These are phyloP conservation scores for Calocera viscosa DNA, from an alignment of 768 basidiomycete genomes.

Conservation along the genomic window DNA sequence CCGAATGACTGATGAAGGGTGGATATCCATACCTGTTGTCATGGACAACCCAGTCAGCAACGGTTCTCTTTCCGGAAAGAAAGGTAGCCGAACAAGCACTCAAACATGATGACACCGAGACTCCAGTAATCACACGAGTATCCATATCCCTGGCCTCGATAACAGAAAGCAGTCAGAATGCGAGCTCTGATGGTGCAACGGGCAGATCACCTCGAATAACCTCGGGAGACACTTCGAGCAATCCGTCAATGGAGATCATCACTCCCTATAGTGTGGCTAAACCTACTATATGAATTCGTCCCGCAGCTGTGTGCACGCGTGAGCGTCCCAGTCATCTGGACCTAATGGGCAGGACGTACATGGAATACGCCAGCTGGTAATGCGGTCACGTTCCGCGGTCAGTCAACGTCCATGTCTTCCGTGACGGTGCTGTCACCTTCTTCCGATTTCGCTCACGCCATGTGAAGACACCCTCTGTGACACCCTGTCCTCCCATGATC, in stretches of 20 bases:
- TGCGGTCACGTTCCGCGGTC: slow-evolving; percentile 3
- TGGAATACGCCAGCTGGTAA: slow-evolving; percentile 67
- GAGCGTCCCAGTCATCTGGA: slow-evolving; percentile 14
- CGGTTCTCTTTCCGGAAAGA: neutral
- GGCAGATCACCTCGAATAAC: slow-evolving; percentile 49
- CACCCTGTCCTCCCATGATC: slow-evolving; percentile 72
- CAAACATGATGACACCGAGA: slow-evolving; percentile 91
- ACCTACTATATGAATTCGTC: slow-evolving; percentile 75
- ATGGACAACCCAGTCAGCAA: slow-evolving; percentile 12
- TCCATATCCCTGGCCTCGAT: slow-evolving; percentile 63
- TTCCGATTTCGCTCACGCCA: slow-evolving; percentile 90
- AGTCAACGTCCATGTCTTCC: slow-evolving; percentile 17
- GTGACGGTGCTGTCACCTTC: slow-evolving; percentile 47
- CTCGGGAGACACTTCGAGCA: slow-evolving; percentile 64
- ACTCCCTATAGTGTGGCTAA: slow-evolving; percentile 19
- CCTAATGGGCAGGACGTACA: slow-evolving; percentile 40
- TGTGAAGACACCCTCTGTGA: slow-evolving; percentile 69
- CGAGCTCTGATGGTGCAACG: neutral
- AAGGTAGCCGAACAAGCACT: slow-evolving; percentile 79
- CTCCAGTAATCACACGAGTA: slow-evolving; percentile 99
- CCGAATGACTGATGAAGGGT: slow-evolving; percentile 90
- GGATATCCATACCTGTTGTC: slow-evolving; percentile 50
- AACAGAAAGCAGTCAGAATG: neutral
- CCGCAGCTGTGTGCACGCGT: slow-evolving; percentile 47
- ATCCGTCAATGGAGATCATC: slow-evolving; percentile 15